A percentile compares a stretch with the other conserved stretches of the same genome.
These are phyloP conservation scores for Triticum timopheevii DNA, from an alignment of 176 grass and related monocot species.

Conservation along the genomic window DNA sequence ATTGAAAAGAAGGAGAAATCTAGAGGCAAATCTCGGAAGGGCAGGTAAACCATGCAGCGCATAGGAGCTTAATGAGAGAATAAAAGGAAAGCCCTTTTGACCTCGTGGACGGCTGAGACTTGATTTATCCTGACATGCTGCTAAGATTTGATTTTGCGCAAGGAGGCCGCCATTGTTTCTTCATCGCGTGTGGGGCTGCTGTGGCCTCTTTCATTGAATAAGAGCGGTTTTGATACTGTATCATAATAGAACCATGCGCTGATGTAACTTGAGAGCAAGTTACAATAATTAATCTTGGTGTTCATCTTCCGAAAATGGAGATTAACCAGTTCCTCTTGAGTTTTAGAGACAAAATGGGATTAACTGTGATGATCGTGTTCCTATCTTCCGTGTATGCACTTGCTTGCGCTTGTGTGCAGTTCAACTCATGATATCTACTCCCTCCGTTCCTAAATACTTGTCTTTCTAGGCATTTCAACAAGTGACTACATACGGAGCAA, in stretches of 20 bases:
- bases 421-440: neutral
- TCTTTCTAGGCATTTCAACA: too few relatives aligned
- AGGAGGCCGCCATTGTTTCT: neutral
- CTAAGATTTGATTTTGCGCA: conserved; percentile 19
- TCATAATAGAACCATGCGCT: conserved; percentile 1
- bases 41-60: conserved; percentile 24
- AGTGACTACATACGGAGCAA: too few relatives aligned
- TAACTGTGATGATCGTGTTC: neutral
- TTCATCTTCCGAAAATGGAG: conserved; percentile 4
- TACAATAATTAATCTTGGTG: conserved; percentile 4
- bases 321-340: neutral
- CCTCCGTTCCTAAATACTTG: too few relatives aligned
- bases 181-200: neutral
- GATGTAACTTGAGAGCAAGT: conserved; percentile 10
- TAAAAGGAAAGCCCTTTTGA: conserved; percentile 7
- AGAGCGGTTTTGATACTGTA: conserved; percentile 16
- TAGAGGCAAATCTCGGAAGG: conserved; percentile 61
- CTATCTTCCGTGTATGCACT: neutral
- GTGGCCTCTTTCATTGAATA: neutral
- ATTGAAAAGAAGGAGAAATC: conserved; percentile 79
- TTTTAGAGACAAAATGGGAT: neutral
- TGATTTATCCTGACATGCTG: neutral
- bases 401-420: neutral
- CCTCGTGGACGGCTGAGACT: neutral
- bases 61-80: neutral